These are phyloP conservation scores for Phylloporus scabripes DNA, from an alignment of 768 basidiomycete species.

Conservation along the genomic window DNA sequence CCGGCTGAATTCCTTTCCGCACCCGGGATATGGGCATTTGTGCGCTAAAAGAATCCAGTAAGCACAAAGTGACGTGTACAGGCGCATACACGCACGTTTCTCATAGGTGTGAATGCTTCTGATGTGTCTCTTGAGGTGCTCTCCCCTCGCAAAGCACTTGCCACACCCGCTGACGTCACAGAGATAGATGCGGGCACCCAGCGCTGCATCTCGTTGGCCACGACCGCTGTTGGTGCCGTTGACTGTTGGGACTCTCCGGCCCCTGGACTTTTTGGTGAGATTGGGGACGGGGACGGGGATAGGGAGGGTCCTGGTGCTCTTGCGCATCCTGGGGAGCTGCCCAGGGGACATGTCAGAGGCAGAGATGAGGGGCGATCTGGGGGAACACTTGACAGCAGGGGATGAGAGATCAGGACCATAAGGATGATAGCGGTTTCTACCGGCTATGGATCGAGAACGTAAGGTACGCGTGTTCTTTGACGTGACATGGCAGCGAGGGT, in stretches of 20 bases:
- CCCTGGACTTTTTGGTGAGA: slow-evolving; percentile 66
- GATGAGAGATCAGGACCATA: slow-evolving; percentile 25
- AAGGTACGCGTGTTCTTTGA: slow-evolving; percentile 34
- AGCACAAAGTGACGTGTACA: slow-evolving; percentile 4
- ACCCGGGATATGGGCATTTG: slow-evolving; percentile 72
- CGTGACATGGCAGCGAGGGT: slow-evolving; percentile 24
- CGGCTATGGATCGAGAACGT: slow-evolving; percentile 32
- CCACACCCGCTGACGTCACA: slow-evolving; percentile 81
- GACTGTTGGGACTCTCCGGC: slow-evolving; percentile 57
- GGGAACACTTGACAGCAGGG: slow-evolving; percentile 28
- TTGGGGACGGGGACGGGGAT: slow-evolving; percentile 62
- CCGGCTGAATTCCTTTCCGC: slow-evolving; percentile 79
- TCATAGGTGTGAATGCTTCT: slow-evolving; percentile 88
- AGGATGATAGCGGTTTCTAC: slow-evolving; percentile 32
- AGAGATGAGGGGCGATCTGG: slow-evolving; percentile 30
- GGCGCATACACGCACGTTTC: slow-evolving; percentile 58
- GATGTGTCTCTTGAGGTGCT: slow-evolving; percentile 87
- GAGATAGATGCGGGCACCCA: slow-evolving; percentile 51
- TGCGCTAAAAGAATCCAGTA: slow-evolving; percentile 48
- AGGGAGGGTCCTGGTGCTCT: slow-evolving; percentile 39
- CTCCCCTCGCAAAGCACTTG: slow-evolving; percentile 82
- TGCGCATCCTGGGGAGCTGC: slow-evolving; percentile 27
- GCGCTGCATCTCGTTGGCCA: slow-evolving; percentile 33
- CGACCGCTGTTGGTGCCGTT: slow-evolving; percentile 26
- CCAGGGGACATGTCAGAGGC: slow-evolving; percentile 25